These are phyloP conservation scores for Curvularia verruculosa DNA, from an alignment of 2,329 filamentous ascomycete genomes.

Conservation along the genomic window DNA sequence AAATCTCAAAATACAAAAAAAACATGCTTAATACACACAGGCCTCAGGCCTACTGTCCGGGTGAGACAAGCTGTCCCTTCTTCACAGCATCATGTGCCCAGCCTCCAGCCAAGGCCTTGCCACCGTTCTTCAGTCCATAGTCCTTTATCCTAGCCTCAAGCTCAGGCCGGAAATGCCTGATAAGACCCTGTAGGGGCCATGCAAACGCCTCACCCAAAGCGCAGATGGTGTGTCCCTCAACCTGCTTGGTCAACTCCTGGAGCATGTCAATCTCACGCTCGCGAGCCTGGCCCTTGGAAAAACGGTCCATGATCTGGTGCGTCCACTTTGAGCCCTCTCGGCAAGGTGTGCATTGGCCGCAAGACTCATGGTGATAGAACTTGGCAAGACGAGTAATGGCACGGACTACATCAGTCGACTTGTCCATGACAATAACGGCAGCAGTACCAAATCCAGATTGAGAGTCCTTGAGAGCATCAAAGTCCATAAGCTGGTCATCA, in stretches of 20 bases:
- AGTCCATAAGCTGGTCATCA: slow-evolving; percentile 98
- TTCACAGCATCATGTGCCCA: slow-evolving; percentile 77
- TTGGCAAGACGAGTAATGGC: slow-evolving; percentile 90
- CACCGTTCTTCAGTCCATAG: slow-evolving; percentile 74
- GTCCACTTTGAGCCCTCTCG: slow-evolving; percentile 99
- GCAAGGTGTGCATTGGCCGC: slow-evolving; percentile 99
- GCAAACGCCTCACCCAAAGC: slow-evolving; percentile 97
- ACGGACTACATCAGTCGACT: slow-evolving; percentile 93
- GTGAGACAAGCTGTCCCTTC: slow-evolving; percentile 83
- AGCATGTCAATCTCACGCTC: slow-evolving; percentile 98
- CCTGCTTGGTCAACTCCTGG: slow-evolving; percentile 98
- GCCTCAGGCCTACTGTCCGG: slow-evolving; percentile 71
- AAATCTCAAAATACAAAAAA: slow-evolving; percentile 5
- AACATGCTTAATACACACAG: slow-evolving; percentile 39
- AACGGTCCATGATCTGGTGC: slow-evolving; percentile 97
- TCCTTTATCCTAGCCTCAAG: slow-evolving; percentile 88
- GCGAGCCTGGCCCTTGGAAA: slow-evolving; percentile 87
- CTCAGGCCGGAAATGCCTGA: slow-evolving; percentile 97
- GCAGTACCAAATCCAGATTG: slow-evolving; percentile 97
- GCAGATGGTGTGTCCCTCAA: slow-evolving; percentile 98
- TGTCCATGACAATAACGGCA: slow-evolving; percentile 98
- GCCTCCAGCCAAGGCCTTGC: slow-evolving; percentile 80
- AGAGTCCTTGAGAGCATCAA: slow-evolving; percentile 95
- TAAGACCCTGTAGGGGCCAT: slow-evolving; percentile 97
- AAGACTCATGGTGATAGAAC: slow-evolving; percentile 98